Base-by-base conservation (phyloP, 2,329 filamentous ascomycete species). In the Nigrospora sphaerica region DNA sequence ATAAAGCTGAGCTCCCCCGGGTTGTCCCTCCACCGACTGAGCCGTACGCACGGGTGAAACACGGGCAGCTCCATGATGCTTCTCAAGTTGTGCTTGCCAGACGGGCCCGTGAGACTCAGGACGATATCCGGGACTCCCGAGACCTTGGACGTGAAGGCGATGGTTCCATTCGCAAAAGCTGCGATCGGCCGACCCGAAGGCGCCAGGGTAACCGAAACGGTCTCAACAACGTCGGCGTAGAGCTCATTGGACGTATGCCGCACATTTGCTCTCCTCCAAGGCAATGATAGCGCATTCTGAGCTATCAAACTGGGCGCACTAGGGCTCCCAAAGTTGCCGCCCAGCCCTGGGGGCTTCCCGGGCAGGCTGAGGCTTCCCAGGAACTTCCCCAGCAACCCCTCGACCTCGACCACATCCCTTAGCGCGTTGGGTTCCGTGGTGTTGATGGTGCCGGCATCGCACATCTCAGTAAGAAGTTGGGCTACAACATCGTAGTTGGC, bases 181-280 rank as follows among this genome's bases (percentile, higher is more conserved):
- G 88, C 83, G 18, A 98, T 75, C 1, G 92, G 85, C 13, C 90
- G 78, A 5, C 93, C 93, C 0, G 91, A 96, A 0, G 93, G 93
- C 0, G 93, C 90, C 37, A 97, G 77, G 0, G 86, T 95, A 36
- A 96, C 88, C 1, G 83, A 81, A 0, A 98, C 73, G 1, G 88
- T 89, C 70, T 98, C 93, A 50, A 98, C 82, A 12, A 98, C 82
- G 63, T 98, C 93, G 47, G 95, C 92, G 63, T 97, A 97, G 55
- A 98, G 76, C 66, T 98, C 93, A 66, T 97, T 98, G 46, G 88
- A 95, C 4, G 92, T 97, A 65, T 98, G 93, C 14, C 91, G 80
- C 45, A 98, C 93, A 59, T 95, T 95, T 35, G 88, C 82, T 50
- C 90, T 78, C 51, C 93, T 81, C 93, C 93, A 98, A 1, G 91